Conservation (phyloP, 805 yeast species). For the Yarrowia sp. region DNA sequence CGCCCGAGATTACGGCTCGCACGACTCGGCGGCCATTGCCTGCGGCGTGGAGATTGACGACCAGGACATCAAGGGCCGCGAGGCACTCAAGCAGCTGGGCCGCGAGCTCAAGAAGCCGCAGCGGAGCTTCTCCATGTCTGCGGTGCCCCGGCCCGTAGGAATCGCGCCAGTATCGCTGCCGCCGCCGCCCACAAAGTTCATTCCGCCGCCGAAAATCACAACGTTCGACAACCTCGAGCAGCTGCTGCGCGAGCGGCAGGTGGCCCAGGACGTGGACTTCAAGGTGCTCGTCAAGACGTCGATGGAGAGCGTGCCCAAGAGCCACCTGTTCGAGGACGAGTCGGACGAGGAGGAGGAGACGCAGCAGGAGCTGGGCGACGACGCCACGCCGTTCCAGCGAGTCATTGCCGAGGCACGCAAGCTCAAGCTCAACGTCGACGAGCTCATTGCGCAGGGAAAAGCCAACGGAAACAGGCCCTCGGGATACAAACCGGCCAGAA, state of each 20-base stretch:
- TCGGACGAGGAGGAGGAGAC: constrained; percentile 27
- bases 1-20: constrained; percentile 64
- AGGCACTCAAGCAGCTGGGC: background rate
- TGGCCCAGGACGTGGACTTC: constrained; percentile 28
- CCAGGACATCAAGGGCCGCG: constrained; percentile 48
- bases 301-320: constrained; percentile 28
- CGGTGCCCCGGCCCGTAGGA: too few species aligned
- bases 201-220: constrained; percentile 16
- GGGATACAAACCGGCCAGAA: constrained; percentile 13
- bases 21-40: constrained; percentile 67
- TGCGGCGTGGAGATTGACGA: constrained; percentile 61
- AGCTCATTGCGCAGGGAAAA: constrained; percentile 28
- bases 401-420: constrained; percentile 33
- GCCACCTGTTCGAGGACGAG: constrained; percentile 32
- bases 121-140: background rate
- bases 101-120: background rate
- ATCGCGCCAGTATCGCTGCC: background rate
- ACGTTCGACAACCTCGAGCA: background rate
- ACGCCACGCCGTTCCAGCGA: constrained; percentile 32
- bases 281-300: constrained; percentile 29
- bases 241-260: background rate
- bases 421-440: constrained; percentile 32
- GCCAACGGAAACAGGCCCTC: constrained; percentile 10
- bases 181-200: constrained; percentile 5
- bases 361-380: constrained; percentile 27